Conservation (phyloP, 805 yeast species). For the Starmerella vitae region DNA sequence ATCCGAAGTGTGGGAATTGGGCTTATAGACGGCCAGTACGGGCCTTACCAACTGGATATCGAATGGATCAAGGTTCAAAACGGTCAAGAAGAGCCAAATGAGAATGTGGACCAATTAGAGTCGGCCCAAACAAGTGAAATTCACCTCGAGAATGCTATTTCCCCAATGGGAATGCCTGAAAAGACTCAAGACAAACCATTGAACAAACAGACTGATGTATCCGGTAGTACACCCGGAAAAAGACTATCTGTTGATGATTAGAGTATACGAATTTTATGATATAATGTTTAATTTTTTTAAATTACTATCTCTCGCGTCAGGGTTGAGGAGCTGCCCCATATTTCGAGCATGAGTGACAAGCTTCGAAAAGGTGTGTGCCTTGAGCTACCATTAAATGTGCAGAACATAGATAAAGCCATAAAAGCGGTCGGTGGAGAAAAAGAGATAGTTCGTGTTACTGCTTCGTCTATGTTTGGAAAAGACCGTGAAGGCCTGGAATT, state of each 20-base stretch:
- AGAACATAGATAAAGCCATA: conserved; percentile 33
- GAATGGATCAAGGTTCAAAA: conserved; percentile 57
- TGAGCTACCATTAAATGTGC: conserved; percentile 65
- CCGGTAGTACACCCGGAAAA: conserved; percentile 19
- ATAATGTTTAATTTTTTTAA: not conserved
- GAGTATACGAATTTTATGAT: not conserved
- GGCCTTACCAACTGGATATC: conserved; percentile 55
- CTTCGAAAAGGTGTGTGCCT: conserved; percentile 26
- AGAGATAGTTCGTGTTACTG: conserved; percentile 25
- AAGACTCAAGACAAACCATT: conserved; percentile 2
- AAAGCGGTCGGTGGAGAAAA: conserved; percentile 38
- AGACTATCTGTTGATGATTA: conserved; percentile 19
- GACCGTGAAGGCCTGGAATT: conserved; percentile 27
- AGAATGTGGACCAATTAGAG: not conserved
- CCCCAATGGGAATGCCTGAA: too few species aligned
- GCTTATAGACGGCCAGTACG: conserved; percentile 60
- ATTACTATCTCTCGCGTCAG: not conserved
- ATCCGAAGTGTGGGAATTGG: conserved; percentile 69
- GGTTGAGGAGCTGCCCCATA: not conserved
- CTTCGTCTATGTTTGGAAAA: conserved; percentile 22
- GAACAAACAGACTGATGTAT: not conserved
- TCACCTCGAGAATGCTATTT: too few species aligned
- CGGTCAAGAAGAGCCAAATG: conserved; percentile 12
- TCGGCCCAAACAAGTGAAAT: conserved; percentile 1
- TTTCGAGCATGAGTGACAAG: not conserved